Evolutionary conservation across 805 yeast genomes (phyloP), one percentile per base, ranked within the genome.

Genomic region (Candida orba): DNA sequence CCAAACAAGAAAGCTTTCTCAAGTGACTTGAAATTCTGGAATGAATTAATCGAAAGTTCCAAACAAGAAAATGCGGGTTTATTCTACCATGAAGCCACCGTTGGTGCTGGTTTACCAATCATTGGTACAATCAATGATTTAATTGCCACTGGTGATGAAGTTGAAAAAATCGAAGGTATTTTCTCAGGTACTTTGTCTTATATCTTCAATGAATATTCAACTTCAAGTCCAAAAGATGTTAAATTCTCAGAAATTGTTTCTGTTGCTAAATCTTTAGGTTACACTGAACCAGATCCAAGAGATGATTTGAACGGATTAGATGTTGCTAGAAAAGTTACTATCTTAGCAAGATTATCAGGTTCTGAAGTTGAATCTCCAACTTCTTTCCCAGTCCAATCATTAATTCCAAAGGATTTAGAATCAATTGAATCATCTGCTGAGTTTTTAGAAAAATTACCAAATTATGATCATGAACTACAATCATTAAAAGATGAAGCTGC

Each of bases 241-340:
- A 85, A 84, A 62, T 93, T 90, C 64, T 88, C 97, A 23, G 95
- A 89, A 43, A 81, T 93, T 40, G 98, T 93, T 46, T 72, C 76
- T 50, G 79, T 80, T 39, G 99, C 99, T 42, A 91, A 91, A 68
- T 67, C 80, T 41, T 72, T 88, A 52, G 99, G 99, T 41, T 93
- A 88, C 76, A 91, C 97, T 35, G 99, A 93, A 69, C 99, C 99
- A 40, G 99, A 93, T 65, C 99, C 99, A 66, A 83, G 99, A 69
- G 99, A 93, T 65, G 99, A 93, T 63, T 78, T 93, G 66, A 93
- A 91, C 65, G 99, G 99, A 43, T 75, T 93, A 63, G 99, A 93
- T 62, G 96, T 93, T 48, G 99, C 99, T 36, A 84, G 99, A 76
- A 93, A 93, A 67, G 96, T 93, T 27, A 89, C 99, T 23, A 93